phyloP scores from a whole-genome alignment of 345 rosid genomes.

The Gossypium turneri region DNA sequence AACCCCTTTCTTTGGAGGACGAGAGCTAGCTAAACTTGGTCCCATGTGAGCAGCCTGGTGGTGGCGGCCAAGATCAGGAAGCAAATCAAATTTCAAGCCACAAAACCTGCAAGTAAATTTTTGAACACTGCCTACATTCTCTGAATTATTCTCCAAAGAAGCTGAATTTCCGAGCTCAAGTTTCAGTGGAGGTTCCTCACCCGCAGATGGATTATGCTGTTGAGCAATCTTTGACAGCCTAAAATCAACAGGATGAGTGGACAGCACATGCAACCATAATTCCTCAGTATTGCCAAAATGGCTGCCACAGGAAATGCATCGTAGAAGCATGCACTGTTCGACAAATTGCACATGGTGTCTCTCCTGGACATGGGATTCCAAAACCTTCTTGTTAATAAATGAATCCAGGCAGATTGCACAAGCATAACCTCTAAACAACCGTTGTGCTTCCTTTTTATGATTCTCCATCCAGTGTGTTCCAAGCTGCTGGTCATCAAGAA shows the following conservation, averaged over 20 bases:
- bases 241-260: conserved; percentile 61
- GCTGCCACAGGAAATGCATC: conserved; percentile 83
- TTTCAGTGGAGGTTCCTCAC: conserved; percentile 34
- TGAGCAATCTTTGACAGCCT: conserved; percentile 39
- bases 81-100: conserved; percentile 78
- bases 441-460: conserved; percentile 72
- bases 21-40: conserved; percentile 47
- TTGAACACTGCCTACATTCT: conserved; percentile 40
- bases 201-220: conserved; percentile 23
- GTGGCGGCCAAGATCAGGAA: conserved; percentile 97
- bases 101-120: conserved; percentile 84
- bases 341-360: conserved; percentile 86
- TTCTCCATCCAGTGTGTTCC: conserved; percentile 64
- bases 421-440: conserved; percentile 80
- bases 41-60: conserved; percentile 99
- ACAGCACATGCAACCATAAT: conserved; percentile 69
- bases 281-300: conserved; percentile 85
- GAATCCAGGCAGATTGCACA: conserved; percentile 97
- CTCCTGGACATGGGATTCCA: conserved; percentile 89
- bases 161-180: conserved; percentile 35
- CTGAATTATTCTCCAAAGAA: conserved; percentile 37
- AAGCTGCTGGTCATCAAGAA: conserved; percentile 49
- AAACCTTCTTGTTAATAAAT: conserved; percentile 59
- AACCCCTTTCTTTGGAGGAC: conserved; percentile 64
- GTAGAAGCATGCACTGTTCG: conserved; percentile 96